phyloP scores from a whole-genome alignment of 1,139 yeast genomes.

The Scheffersomyces parashehatae region DNA sequence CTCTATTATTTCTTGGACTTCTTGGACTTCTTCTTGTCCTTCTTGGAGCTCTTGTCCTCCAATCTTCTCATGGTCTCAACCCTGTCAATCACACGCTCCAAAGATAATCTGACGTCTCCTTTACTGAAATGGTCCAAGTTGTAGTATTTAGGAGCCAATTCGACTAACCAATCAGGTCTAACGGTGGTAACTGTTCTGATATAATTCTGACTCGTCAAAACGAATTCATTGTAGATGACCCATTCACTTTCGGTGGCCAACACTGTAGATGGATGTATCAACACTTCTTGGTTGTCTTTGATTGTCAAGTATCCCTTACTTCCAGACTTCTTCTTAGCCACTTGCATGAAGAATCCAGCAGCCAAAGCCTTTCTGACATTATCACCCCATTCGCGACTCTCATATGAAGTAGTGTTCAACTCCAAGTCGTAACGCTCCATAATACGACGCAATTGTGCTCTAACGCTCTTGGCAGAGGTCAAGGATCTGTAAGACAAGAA shows the following conservation, averaged over 20 bases:
- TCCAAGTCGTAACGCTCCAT: conserved; percentile 83
- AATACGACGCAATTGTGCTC: conserved; percentile 77
- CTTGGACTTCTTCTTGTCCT: conserved; percentile 8
- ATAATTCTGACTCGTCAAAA: conserved; percentile 87
- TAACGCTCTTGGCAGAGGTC: conserved; percentile 78
- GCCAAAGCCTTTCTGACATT: conserved; percentile 84
- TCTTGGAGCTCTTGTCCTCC: conserved; percentile 24
- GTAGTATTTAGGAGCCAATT: conserved; percentile 83
- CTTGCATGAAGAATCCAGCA: conserved; percentile 98
- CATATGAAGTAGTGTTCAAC: conserved; percentile 68
- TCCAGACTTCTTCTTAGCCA: conserved; percentile 80
- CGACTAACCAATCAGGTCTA: conserved; percentile 86
- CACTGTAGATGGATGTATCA: conserved; percentile 91
- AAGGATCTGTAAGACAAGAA: conserved; percentile 82
- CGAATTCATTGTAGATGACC: conserved; percentile 94
- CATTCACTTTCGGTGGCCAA: conserved; percentile 84
- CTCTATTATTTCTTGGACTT: conserved; percentile 8
- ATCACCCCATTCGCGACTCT: conserved; percentile 61
- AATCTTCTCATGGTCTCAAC: conserved; percentile 43
- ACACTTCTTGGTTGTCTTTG: conserved; percentile 93
- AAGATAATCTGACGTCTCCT: conserved; percentile 80
- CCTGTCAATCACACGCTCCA: conserved; percentile 65
- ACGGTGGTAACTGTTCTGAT: conserved; percentile 92
- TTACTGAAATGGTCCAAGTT: conserved; percentile 71
- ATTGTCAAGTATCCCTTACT: conserved; percentile 79